Evolutionary conservation across 2,329 filamentous ascomycete species (phyloP).

Genomic region (Diplodia scrobiculata): DNA sequence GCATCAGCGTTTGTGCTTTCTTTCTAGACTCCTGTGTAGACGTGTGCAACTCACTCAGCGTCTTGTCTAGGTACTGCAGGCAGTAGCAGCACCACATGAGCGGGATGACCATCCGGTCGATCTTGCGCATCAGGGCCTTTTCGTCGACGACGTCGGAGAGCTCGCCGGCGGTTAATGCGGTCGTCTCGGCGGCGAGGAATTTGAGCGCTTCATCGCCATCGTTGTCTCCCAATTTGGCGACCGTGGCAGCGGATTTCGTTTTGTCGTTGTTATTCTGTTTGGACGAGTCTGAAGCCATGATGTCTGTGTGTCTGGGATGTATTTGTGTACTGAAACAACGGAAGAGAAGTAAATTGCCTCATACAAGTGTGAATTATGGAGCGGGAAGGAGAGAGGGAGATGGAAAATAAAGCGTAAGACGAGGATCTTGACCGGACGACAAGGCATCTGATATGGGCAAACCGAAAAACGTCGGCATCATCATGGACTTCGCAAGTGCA

Average conservation of each 20-base stretch:
- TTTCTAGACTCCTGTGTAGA: too few relatives aligned
- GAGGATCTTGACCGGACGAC: neutral
- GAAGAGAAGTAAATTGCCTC: neutral
- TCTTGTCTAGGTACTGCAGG: conserved; percentile 40
- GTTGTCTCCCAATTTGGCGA: conserved; percentile 10
- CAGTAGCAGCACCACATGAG: conserved; percentile 38
- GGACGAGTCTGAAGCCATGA: neutral
- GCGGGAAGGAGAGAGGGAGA: too few relatives aligned
- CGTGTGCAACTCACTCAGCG: conserved; percentile 29
- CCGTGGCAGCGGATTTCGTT: neutral
- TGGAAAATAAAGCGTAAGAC: neutral
- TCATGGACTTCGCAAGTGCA: neutral
- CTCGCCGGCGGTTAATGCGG: conserved; percentile 5
- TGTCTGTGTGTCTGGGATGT: too few relatives aligned
- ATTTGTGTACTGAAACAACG: neutral
- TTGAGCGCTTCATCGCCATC: conserved; percentile 36
- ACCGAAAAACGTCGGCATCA: neutral
- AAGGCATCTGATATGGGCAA: neutral
- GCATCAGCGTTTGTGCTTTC: neutral
- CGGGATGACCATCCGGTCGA: conserved; percentile 36
- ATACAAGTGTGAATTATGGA: neutral
- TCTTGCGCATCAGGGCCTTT: conserved; percentile 33
- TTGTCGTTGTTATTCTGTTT: neutral
- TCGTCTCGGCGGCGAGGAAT: conserved; percentile 33
- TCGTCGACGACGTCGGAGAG: conserved; percentile 33